phyloP scores from a whole-genome alignment of 176 grass and related monocot genomes.

The Dactylis glomerata region DNA sequence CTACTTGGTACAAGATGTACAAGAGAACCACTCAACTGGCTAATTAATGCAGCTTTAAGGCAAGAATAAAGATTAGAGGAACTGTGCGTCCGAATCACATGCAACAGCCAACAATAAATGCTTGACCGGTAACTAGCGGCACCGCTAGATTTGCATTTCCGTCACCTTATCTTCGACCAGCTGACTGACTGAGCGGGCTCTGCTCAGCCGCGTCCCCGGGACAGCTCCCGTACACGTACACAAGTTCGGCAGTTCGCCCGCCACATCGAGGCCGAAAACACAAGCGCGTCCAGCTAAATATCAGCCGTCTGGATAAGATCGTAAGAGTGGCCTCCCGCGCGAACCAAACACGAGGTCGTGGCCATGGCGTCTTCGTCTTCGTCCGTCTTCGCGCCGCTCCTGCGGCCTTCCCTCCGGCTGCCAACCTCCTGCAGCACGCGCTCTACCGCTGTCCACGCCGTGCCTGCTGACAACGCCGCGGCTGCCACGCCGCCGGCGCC shows the following conservation, averaged over 20 bases:
- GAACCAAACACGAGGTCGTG: constrained; percentile 15
- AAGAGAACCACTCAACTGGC: too few species aligned
- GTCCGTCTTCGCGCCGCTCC: constrained; percentile 36
- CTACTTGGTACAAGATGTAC: too few species aligned
- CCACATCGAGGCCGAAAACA: not conserved
- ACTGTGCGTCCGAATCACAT: too few species aligned
- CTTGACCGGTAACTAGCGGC: too few species aligned
- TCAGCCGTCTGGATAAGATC: constrained; percentile 56
- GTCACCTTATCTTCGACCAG: not conserved
- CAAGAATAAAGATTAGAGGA: too few species aligned
- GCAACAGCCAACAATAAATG: too few species aligned
- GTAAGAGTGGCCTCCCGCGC: constrained; percentile 51
- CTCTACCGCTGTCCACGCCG: not conserved
- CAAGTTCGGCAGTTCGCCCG: not conserved
- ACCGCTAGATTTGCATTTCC: too few species aligned
- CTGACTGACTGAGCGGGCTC: constrained; percentile 26
- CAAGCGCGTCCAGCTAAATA: constrained; percentile 18
- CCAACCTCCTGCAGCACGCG: constrained; percentile 1
- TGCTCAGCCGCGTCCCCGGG: constrained; percentile 35
- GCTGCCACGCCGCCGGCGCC: not conserved
- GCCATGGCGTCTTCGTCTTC: constrained; percentile 27
- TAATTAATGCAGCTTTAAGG: too few species aligned
- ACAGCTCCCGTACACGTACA: not conserved
- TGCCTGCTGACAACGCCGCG: not conserved
- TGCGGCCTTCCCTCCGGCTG: constrained; percentile 27